Conservation (phyloP, 2,329 filamentous ascomycete genomes). For the Monilinia aucupariae region DNA sequence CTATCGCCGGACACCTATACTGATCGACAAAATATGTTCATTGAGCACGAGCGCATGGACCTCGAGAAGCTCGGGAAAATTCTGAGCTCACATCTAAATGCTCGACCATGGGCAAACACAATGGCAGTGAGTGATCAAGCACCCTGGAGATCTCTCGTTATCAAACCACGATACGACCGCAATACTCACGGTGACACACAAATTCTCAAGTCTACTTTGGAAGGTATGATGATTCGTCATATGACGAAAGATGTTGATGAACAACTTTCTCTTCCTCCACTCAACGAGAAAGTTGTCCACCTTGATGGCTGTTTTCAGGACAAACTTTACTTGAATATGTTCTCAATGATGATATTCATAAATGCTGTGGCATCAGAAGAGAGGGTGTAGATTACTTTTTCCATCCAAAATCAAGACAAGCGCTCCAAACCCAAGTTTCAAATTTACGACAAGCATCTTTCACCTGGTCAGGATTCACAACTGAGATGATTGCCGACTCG, state of each 20-base stretch:
- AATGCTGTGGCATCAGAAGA: constrained; percentile 83
- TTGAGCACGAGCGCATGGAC: constrained; percentile 54
- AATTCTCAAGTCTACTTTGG: constrained; percentile 64
- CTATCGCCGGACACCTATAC: not conserved
- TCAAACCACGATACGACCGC: constrained; percentile 48
- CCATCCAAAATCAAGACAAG: constrained; percentile 64
- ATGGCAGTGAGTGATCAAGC: constrained; percentile 47
- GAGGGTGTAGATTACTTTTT: constrained; percentile 86
- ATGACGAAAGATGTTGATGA: constrained; percentile 61
- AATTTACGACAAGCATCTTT: constrained; percentile 83
- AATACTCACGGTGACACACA: constrained; percentile 52
- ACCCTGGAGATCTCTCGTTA: constrained; percentile 69
- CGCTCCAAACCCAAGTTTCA: constrained; percentile 61
- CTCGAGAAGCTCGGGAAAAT: constrained; percentile 61
- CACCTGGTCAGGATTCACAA: constrained; percentile 70
- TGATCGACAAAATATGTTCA: not conserved
- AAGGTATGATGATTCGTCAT: constrained; percentile 77
- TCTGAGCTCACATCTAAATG: constrained; percentile 65
- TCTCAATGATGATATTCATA: constrained; percentile 75
- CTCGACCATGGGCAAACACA: constrained; percentile 72
- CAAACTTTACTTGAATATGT: constrained; percentile 75
- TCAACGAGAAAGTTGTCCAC: constrained; percentile 66
- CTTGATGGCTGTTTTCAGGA: constrained; percentile 82
- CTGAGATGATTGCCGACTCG: constrained; percentile 56
- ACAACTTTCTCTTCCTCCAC: constrained; percentile 60